Base-by-base conservation (phyloP, 169 alveolate species). In the Cyclospora cayetanensis region DNA sequence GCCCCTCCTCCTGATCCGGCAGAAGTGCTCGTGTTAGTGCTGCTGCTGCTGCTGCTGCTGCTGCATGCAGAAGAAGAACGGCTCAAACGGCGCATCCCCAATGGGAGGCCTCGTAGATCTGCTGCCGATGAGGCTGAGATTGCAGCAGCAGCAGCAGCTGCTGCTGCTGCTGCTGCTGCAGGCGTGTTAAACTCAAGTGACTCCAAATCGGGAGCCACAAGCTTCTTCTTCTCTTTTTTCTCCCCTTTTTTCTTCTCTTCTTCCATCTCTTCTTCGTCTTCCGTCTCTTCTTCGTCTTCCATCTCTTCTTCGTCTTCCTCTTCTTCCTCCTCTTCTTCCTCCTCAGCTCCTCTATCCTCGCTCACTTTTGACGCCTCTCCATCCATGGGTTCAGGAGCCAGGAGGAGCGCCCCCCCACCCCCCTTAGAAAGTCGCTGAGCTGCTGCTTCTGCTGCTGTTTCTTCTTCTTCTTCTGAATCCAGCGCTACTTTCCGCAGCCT, bases 191-290 rank as follows among this genome's bases (percentile, higher is more conserved):
- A 11, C 18, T 9, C 9, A 9, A 74, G 3, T 18, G 39, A 4
- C 46, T 41, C 5, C 41, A 9, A 27, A 34, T 31, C 80, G 50
- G 4, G 25, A 11, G 50, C 2, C 31, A 1, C 42, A 1, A 1
- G n/a, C 25, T 25, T 74, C 66, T 42, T 74, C 65, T 18, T 43
- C 86, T 63, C 76, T 3, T 74, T 65, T 41, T 74, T 65, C 11
- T 74, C 86, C 65, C 42, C 86, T 20, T 74, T 29, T 41, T 29
- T 65, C 25, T 31, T 27, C n/a, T 74, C 86, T 43, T 74, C 86
- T n/a, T 74, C 86, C 20, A 25, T 41, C 7, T 74, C 86, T 39
- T 74, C 86, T 41, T 37, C 82, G 3, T 31, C 43, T 1, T 70
- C 82, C 27, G 31, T 52, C 31, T 34, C 52, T 4, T 31, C 52